Base-by-base conservation (phyloP, 768 basidiomycete species). In the Mycena maculata region DNA sequence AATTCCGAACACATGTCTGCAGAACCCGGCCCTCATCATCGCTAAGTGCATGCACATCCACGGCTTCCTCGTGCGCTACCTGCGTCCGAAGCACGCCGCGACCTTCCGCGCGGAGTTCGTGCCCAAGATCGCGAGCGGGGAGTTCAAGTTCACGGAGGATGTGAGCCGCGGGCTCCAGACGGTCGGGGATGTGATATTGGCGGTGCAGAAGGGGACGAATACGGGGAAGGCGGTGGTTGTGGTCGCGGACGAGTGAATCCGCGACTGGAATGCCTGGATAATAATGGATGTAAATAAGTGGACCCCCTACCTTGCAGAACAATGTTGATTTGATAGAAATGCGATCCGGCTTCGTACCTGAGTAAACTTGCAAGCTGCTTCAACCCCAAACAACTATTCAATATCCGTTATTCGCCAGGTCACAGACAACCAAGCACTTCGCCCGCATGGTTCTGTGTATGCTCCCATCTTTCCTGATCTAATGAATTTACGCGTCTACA, bases 61-160 rank as follows among this genome's bases (percentile, higher is more conserved):
- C 41, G 63, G 63, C 16, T 64, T 64, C 48, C 16, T 58, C 6
- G 28, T 52, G 10, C 0, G 0, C n/a, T 33, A 23, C 55, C 56
- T 64, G 28, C n/a, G 30, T 4, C 48, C 55, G 28, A 57, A 64
- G 49, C 30, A 64, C 55, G 33, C 8, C 16, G 48, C 25, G 38
- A 39, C 22, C 27, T 89, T 89, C 75, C 81, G 81, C 55, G 72
- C 73, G 12, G 77, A 74, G 6, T 57, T 88, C 3, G 83, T 86
- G 5, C 71, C 73, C 6, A 75, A 77, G 45, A 69, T 88, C 33
- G 82, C 79, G 4, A 78, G 73, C 4, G 86, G 87, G 4, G 80
- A 86, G 71, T 64, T 88, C 54, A 85, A 84, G 72, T 80, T 83
- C 50, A 75, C 67, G 10, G 88, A 88, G 65, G 81, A 87, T 44